A percentile compares a stretch with the other conserved stretches of the same genome.
Conservation (phyloP, 2,329 filamentous ascomycete genomes). For the Talaromyces pinophilus region DNA sequence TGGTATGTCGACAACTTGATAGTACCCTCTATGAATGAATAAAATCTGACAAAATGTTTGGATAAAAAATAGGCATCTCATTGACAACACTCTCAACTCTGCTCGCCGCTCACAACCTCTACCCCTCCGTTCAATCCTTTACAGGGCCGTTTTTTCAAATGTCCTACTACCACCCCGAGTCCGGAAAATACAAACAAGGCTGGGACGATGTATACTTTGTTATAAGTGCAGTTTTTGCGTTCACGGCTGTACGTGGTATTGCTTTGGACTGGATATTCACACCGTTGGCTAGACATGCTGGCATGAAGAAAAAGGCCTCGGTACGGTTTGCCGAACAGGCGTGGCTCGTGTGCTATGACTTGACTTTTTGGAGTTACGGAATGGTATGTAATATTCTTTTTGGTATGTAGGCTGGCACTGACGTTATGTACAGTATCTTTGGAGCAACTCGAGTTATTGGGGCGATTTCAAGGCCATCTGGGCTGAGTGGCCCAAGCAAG, state of each 20-base stretch:
- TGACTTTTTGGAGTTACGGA: slow-evolving; percentile 77
- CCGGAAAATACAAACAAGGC: slow-evolving; percentile 73
- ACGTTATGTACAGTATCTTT: slow-evolving; percentile 65
- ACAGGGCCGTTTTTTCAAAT: slow-evolving; percentile 88
- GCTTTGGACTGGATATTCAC: slow-evolving; percentile 84
- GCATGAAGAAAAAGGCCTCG: slow-evolving; percentile 75
- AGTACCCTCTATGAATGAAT: neutral
- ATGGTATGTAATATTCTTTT: slow-evolving; percentile 61
- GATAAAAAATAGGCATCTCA: slow-evolving; percentile 65
- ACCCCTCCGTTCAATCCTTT: slow-evolving; percentile 74
- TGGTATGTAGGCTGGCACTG: neutral
- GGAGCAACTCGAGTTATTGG: slow-evolving; percentile 75
- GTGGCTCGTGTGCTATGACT: slow-evolving; percentile 85
- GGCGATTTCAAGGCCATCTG: slow-evolving; percentile 76
- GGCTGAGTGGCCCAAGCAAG: slow-evolving; percentile 78
- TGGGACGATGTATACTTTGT: slow-evolving; percentile 79
- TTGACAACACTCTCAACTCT: slow-evolving; percentile 83
- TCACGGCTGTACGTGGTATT: slow-evolving; percentile 81
- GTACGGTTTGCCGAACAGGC: slow-evolving; percentile 91
- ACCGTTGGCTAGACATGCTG: slow-evolving; percentile 71
- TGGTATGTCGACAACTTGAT: slow-evolving; percentile 56
- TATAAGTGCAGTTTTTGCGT: slow-evolving; percentile 74
- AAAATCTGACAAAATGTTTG: neutral
- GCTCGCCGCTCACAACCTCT: slow-evolving; percentile 76
- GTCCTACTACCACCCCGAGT: slow-evolving; percentile 73